These are phyloP conservation scores for Chaetomium sp. DNA, from an alignment of 2,329 filamentous ascomycete genomes.

Conservation along the genomic window DNA sequence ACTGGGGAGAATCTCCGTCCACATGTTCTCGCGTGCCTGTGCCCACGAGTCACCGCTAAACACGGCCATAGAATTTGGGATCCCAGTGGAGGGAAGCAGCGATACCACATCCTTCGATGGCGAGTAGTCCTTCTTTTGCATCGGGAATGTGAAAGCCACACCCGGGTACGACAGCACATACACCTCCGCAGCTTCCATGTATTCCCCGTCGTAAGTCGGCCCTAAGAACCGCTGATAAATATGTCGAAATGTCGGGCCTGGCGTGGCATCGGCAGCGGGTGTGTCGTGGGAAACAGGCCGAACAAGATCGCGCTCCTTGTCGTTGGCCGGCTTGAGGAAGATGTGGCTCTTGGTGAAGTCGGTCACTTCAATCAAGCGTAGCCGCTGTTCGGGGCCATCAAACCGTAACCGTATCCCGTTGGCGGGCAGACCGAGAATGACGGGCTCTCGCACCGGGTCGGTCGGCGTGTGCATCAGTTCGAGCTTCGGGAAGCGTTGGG, in stretches of 20 bases:
- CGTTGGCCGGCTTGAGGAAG: slow-evolving; percentile 62
- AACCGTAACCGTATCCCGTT: slow-evolving; percentile 90
- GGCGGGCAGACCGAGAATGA: slow-evolving; percentile 67
- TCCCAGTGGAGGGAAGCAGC: slow-evolving; percentile 69
- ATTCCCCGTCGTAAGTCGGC: slow-evolving; percentile 90
- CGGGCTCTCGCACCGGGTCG: slow-evolving; percentile 66
- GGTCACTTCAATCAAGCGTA: slow-evolving; percentile 83
- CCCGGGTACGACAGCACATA: slow-evolving; percentile 94
- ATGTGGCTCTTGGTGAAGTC: slow-evolving; percentile 84
- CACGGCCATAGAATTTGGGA: slow-evolving; percentile 81
- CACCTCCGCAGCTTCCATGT: slow-evolving; percentile 58
- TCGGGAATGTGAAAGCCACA: slow-evolving; percentile 83
- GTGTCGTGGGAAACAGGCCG: slow-evolving; percentile 44
- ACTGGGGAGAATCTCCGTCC: slow-evolving; percentile 66
- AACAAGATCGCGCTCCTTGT: slow-evolving; percentile 64
- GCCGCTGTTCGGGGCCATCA: slow-evolving; percentile 84
- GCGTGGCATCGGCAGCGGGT: slow-evolving; percentile 21
- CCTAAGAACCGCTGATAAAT: slow-evolving; percentile 92
- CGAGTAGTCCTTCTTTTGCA: slow-evolving; percentile 68
- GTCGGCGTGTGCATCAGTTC: slow-evolving; percentile 74
- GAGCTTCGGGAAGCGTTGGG: slow-evolving; percentile 73
- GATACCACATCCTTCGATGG: slow-evolving; percentile 75
- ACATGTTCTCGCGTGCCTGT: slow-evolving; percentile 69
- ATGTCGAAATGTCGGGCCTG: slow-evolving; percentile 74
- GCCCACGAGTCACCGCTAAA: slow-evolving; percentile 90